phyloP scores from a whole-genome alignment of 352 stramenopile species.

The Phytopythium ostracodes region DNA sequence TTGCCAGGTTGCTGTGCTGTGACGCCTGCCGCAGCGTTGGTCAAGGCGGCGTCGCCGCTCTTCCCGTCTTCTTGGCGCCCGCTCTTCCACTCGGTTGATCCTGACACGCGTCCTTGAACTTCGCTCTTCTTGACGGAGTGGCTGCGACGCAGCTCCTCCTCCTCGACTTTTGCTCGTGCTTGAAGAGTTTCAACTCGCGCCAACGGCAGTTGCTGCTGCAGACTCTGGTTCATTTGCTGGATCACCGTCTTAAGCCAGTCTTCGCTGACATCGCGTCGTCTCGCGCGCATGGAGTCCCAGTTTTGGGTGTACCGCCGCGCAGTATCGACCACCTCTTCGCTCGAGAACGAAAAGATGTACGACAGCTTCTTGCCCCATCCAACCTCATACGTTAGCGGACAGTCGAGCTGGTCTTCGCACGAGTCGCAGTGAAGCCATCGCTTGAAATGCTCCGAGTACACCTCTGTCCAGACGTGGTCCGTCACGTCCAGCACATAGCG shows the following conservation, averaged over 20 bases:
- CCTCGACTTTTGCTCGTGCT: slow-evolving; percentile 31
- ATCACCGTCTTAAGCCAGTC: slow-evolving; percentile 54
- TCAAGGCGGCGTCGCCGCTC: neutral
- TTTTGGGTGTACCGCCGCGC: slow-evolving; percentile 76
- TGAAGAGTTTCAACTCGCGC: slow-evolving; percentile 34
- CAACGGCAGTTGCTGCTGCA: slow-evolving; percentile 23
- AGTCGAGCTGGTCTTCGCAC: slow-evolving; percentile 92
- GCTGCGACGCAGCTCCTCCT: slow-evolving; percentile 35
- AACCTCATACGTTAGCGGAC: slow-evolving; percentile 92
- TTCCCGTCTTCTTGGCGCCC: slow-evolving; percentile 63
- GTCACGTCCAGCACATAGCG: slow-evolving; percentile 93
- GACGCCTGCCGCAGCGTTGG: neutral
- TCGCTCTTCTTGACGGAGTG: slow-evolving; percentile 37
- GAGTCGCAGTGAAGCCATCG: slow-evolving; percentile 93
- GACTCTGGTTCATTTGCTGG: slow-evolving; percentile 37
- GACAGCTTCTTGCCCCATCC: slow-evolving; percentile 94
- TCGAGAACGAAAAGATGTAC: slow-evolving; percentile 89
- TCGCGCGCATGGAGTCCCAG: slow-evolving; percentile 55
- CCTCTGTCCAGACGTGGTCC: slow-evolving; percentile 95
- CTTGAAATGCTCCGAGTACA: slow-evolving; percentile 73
- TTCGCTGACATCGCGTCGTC: slow-evolving; percentile 67
- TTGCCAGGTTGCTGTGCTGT: neutral
- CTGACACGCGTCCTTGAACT: slow-evolving; percentile 69
- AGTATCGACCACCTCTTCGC: slow-evolving; percentile 90
- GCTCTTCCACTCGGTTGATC: slow-evolving; percentile 75